A percentile compares a stretch with the other conserved stretches of the same genome.
These are phyloP conservation scores for Ramichloridium luteum DNA, from an alignment of 2,329 filamentous ascomycete genomes.

Conservation along the genomic window DNA sequence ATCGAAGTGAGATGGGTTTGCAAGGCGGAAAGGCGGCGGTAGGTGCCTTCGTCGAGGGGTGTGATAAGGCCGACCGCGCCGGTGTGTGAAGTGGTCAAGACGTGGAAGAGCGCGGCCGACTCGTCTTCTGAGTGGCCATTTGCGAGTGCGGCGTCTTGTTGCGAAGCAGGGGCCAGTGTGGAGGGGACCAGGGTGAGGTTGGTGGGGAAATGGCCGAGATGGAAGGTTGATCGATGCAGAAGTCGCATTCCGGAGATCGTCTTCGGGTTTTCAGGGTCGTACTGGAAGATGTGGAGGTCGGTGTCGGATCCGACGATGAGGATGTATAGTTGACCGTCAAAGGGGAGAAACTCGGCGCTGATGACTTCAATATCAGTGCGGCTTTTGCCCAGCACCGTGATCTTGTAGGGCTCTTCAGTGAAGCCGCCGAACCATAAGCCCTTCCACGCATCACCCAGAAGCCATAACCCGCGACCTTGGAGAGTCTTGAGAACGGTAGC, in stretches of 20 bases:
- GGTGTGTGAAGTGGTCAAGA: slow-evolving; percentile 62
- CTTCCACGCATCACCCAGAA: slow-evolving; percentile 83
- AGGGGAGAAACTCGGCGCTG: slow-evolving; percentile 76
- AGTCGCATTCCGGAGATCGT: slow-evolving; percentile 80
- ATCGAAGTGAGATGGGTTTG: slow-evolving; percentile 67
- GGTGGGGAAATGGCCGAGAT: slow-evolving; percentile 67
- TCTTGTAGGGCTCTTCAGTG: slow-evolving; percentile 91
- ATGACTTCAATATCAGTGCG: slow-evolving; percentile 65
- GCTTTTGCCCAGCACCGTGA: slow-evolving; percentile 85
- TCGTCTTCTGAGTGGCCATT: slow-evolving; percentile 21
- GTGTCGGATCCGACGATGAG: slow-evolving; percentile 73
- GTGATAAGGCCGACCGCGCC: slow-evolving; percentile 68
- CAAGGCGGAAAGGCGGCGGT: slow-evolving; percentile 71
- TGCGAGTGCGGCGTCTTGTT: slow-evolving; percentile 17
- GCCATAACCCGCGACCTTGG: slow-evolving; percentile 67
- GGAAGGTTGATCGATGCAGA: slow-evolving; percentile 77
- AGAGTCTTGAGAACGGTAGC: slow-evolving; percentile 77
- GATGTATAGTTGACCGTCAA: slow-evolving; percentile 70
- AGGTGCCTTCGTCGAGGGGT: slow-evolving; percentile 64
- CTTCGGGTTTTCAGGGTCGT: slow-evolving; percentile 91
- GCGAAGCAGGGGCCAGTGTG: slow-evolving; percentile 37
- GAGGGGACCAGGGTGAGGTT: slow-evolving; percentile 65
- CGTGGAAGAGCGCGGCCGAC: slow-evolving; percentile 29
- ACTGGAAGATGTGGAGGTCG: slow-evolving; percentile 80
- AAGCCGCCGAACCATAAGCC: slow-evolving; percentile 95